These are phyloP conservation scores for Nematodospora valgi DNA, from an alignment of 805 yeast species.

Conservation along the genomic window DNA sequence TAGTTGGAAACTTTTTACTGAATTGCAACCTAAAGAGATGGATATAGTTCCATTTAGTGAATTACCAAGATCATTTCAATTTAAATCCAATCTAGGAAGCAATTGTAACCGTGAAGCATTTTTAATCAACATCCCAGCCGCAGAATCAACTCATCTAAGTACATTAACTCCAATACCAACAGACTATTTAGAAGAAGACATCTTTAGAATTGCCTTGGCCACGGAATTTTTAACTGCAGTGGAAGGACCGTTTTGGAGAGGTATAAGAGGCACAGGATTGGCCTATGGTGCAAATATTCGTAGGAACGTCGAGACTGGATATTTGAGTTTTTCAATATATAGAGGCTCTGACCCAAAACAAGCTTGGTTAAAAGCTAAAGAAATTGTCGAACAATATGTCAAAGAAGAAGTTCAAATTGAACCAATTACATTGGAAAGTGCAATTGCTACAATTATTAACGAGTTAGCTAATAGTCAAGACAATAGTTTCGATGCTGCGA, in stretches of 20 bases:
- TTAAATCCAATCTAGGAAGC: slow-evolving; percentile 55
- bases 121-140: slow-evolving; percentile 73
- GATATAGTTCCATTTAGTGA: slow-evolving; percentile 11
- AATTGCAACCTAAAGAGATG: slow-evolving; percentile 8
- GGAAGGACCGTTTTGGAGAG: slow-evolving; percentile 97
- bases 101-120: slow-evolving; percentile 52
- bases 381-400: slow-evolving; percentile 60
- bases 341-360: slow-evolving; percentile 80
- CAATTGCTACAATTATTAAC: slow-evolving; percentile 73
- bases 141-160: slow-evolving; percentile 73
- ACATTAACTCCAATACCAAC: slow-evolving; percentile 59
- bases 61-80: slow-evolving; percentile 52
- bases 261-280: slow-evolving; percentile 89
- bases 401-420: slow-evolving; percentile 56
- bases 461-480: slow-evolving; percentile 65
- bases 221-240: slow-evolving; percentile 76
- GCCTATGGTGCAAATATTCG: slow-evolving; percentile 82
- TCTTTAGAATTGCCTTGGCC: slow-evolving; percentile 67
- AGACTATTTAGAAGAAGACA: slow-evolving; percentile 46
- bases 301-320: slow-evolving; percentile 62
- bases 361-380: slow-evolving; percentile 59
- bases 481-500: slow-evolving; percentile 64
- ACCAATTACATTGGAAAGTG: slow-evolving; percentile 58
- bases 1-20: slow-evolving; percentile 48
- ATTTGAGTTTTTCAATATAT: slow-evolving; percentile 62